Evolutionary conservation across 2,329 filamentous ascomycete genomes (phyloP).

Genomic region (Davidsoniella neocaledoniae): DNA sequence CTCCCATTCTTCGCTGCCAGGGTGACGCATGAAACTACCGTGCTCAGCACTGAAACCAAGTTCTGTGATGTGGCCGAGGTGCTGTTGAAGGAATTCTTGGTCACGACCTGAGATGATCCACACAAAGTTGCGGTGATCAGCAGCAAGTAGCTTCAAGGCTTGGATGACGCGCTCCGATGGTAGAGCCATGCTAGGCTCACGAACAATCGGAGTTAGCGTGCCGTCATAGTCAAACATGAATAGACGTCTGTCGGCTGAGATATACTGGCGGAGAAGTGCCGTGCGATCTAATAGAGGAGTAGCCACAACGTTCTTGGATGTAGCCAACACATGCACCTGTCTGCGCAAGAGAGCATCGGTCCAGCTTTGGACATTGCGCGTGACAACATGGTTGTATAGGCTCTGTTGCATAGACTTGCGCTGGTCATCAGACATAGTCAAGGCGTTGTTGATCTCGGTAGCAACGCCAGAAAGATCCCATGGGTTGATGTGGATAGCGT

Average conservation of each 20-base stretch:
- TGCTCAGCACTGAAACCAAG: conserved; percentile 95
- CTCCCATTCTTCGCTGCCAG: conserved; percentile 62
- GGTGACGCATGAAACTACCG: conserved; percentile 82
- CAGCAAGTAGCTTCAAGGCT: conserved; percentile 61
- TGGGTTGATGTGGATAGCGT: conserved; percentile 90
- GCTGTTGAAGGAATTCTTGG: conserved; percentile 76
- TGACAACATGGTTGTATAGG: conserved; percentile 70
- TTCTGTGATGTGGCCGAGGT: conserved; percentile 77
- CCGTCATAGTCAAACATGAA: conserved; percentile 99
- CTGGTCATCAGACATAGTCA: conserved; percentile 54
- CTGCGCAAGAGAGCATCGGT: conserved; percentile 63
- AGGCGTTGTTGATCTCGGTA: conserved; percentile 61
- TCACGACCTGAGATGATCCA: conserved; percentile 98
- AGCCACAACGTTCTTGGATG: conserved; percentile 54
- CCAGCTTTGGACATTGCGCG: conserved; percentile 76
- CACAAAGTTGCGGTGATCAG: conserved; percentile 71
- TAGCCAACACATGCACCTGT: conserved; percentile 63
- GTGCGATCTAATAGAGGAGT: conserved; percentile 71
- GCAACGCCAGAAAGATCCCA: conserved; percentile 83
- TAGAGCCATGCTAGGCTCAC: conserved; percentile 74
- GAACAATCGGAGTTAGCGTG: conserved; percentile 87
- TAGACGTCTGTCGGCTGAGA: conserved; percentile 56
- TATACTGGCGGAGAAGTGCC: conserved; percentile 57
- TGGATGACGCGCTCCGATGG: conserved; percentile 70
- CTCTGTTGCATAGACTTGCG: conserved; percentile 53